phyloP scores from a whole-genome alignment of 2,329 filamentous ascomycete species.

The Monascus ruber region DNA sequence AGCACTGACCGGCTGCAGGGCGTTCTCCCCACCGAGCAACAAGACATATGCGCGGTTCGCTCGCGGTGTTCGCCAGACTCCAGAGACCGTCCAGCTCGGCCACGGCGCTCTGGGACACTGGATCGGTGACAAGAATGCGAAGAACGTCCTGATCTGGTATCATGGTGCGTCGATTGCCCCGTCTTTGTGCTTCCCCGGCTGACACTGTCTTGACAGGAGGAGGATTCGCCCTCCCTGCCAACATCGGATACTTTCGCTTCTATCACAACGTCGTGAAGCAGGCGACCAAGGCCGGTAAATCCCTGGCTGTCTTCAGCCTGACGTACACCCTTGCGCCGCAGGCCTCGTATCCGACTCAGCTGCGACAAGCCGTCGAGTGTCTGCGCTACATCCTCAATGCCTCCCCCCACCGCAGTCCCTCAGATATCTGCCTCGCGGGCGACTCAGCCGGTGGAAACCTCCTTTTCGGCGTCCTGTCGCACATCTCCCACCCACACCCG shows the following conservation, averaged over 20 bases:
- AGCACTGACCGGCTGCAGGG: constrained; percentile 5
- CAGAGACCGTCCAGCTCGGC: constrained; percentile 19
- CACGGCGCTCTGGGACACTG: constrained; percentile 27
- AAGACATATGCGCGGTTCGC: constrained; percentile 19
- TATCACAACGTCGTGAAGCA: constrained; percentile 33
- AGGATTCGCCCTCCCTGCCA: constrained; percentile 42
- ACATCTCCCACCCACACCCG: constrained; percentile 44
- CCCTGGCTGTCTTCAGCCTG: constrained; percentile 42
- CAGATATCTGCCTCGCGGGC: constrained; percentile 30
- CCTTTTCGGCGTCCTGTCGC: constrained; percentile 27
- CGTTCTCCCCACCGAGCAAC: constrained; percentile 13
- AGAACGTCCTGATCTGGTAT: constrained; percentile 30
- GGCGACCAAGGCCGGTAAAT: constrained; percentile 32
- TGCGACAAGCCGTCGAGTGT: constrained; percentile 30
- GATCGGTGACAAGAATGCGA: constrained; percentile 25
- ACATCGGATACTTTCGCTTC: constrained; percentile 39
- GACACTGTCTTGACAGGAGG: constrained; percentile 31
- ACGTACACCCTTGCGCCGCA: constrained; percentile 46
- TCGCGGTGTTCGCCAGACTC: constrained; percentile 6
- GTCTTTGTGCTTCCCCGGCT: too few relatives aligned
- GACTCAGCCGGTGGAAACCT: constrained; percentile 36
- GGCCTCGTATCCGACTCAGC: constrained; percentile 33
- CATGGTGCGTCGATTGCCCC: constrained; percentile 15
- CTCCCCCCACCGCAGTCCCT: constrained; percentile 18
- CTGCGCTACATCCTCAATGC: constrained; percentile 28